Evolutionary conservation across 495 filamentous ascomycete species (phyloP).

Genomic region (Penicillium flavigenum): DNA sequence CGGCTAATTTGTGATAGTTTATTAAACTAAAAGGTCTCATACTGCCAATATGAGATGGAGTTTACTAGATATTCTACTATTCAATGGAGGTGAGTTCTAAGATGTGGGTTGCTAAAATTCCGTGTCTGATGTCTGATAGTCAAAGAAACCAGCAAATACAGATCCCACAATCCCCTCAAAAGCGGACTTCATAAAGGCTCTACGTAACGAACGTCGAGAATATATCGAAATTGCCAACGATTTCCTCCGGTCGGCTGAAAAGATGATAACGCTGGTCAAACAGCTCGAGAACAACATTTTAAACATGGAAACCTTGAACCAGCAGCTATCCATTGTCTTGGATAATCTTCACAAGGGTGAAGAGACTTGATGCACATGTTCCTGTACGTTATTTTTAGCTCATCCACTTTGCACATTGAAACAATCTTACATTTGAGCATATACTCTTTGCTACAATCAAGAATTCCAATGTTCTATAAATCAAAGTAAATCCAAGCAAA

Average conservation of each 20-base stretch:
- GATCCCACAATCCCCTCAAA: constrained; percentile 3
- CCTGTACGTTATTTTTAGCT: constrained; percentile 1
- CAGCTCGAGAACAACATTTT: constrained; percentile 4
- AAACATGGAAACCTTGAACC: constrained; percentile 1
- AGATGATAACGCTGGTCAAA: neutral
- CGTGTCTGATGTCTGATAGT: neutral
- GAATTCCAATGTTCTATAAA: constrained; percentile 2
- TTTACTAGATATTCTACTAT: neutral
- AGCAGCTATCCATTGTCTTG: neutral
- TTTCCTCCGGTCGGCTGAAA: neutral
- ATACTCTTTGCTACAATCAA: neutral
- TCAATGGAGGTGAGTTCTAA: constrained; percentile 1
- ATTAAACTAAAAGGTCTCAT: neutral
- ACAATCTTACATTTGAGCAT: neutral
- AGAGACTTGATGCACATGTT: neutral
- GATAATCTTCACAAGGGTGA: neutral
- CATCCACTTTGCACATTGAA: neutral
- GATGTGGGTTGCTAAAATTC: neutral
- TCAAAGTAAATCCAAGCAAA: neutral
- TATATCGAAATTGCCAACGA: constrained; percentile 5
- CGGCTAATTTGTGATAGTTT: neutral
- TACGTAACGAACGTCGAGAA: neutral
- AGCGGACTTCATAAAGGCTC: neutral
- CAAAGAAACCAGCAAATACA: neutral
- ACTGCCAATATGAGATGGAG: neutral